Base-by-base conservation (phyloP, 495 filamentous ascomycete species). In the Penicillium salamii region DNA sequence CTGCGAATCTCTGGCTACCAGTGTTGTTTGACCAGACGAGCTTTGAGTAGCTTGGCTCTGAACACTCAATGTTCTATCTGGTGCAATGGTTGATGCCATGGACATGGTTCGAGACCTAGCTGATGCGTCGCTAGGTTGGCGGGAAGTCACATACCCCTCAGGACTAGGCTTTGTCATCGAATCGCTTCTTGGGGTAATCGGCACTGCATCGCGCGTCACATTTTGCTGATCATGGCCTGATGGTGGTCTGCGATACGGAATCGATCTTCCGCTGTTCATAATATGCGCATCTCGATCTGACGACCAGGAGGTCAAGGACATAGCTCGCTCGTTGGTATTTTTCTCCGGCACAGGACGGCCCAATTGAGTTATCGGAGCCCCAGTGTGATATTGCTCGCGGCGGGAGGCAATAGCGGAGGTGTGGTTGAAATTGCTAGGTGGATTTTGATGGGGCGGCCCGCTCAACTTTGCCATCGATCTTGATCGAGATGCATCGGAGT, bases 291-390 rank as follows among this genome's bases (percentile, higher is more conserved):
- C 89, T 39, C 81, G 78, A 51, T 92, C 88, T 51, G 83, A 70
- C 13, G 85, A 78, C 63, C 96, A 96, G 2, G 87, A 87, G 13
- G 85, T 91, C 83, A 99, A 84, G 21, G 92, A 95, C 93, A 97
- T 97, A 41, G 93, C 83, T 41, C 95, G 80, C 61, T 97, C 91
- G 60, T 97, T 68, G 24, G 42, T 85, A 60, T 93, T 87, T 37
- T 90, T 81, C 55, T 96, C 91, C 6, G 95, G 95, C 1, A 99
- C 89, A 20, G 90, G 69, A 42, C 95, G 81, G 13, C 95, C 95
- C 64, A 95, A 89, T 18, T 91, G 95, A 21, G 91, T 97, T 60
- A 90, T 79, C 28, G 88, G 84, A 46, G 64, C 68, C 39, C 69
- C 72, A 57, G 72, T 62, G 48, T 80, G 74, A 68, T 93, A 90